Conservation (phyloP, 2,329 filamentous ascomycete species). For the Talaromyces sp. region DNA sequence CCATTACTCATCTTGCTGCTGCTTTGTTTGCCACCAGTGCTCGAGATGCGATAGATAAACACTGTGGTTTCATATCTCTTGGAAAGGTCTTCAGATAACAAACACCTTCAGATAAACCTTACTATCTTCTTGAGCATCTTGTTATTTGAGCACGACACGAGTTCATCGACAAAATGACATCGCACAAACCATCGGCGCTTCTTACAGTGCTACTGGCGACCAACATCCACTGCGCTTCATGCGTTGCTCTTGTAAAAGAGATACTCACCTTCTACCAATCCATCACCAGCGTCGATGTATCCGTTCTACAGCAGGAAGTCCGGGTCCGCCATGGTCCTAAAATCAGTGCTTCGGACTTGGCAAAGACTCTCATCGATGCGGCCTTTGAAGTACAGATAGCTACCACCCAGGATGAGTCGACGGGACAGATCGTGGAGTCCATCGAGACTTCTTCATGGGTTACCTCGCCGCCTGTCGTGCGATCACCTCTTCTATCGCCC, state of each 20-base stretch:
- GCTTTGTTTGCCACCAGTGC: slow-evolving; percentile 10
- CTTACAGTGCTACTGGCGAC: slow-evolving; percentile 46
- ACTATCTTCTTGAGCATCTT: background rate
- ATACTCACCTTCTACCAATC: slow-evolving; percentile 40
- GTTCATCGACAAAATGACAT: background rate
- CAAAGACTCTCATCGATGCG: slow-evolving; percentile 41
- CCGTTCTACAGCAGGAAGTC: slow-evolving; percentile 46
- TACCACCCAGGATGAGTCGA: slow-evolving; percentile 39
- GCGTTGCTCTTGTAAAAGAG: slow-evolving; percentile 47
- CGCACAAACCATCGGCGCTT: background rate
- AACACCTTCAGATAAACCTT: background rate
- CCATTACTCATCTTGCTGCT: background rate
- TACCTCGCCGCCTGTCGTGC: slow-evolving; percentile 12
- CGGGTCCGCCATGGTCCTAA: slow-evolving; percentile 39
- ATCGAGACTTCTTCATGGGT: slow-evolving; percentile 33
- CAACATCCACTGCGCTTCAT: slow-evolving; percentile 52
- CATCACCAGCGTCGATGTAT: slow-evolving; percentile 41
- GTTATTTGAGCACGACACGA: background rate
- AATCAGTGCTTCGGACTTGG: slow-evolving; percentile 35
- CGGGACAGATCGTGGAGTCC: slow-evolving; percentile 32
- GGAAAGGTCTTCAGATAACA: background rate
- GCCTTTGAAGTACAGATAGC: slow-evolving; percentile 50
- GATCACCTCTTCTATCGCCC: slow-evolving; percentile 8
- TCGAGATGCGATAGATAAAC: background rate
- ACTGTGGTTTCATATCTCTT: background rate